Percentiles rank a stretch among this genome's conserved stretches.
Conservation (phyloP, 306 rosid species). For the Vachellia pachyceras region DNA sequence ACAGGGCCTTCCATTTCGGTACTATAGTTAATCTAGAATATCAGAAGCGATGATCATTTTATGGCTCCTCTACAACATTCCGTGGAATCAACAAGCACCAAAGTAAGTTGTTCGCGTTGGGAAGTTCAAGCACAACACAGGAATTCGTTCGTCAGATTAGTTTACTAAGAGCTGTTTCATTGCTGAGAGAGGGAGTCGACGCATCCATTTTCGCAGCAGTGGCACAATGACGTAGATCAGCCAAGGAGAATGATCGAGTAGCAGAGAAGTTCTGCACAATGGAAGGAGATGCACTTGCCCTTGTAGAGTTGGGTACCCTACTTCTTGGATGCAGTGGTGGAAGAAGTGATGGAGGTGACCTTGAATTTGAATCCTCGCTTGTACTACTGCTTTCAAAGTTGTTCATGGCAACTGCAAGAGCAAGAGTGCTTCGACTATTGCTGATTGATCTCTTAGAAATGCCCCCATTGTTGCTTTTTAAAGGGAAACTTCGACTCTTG, state of each 20-base stretch:
- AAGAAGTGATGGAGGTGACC: constrained; percentile 48
- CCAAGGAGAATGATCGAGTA: constrained; percentile 63
- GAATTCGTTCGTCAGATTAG: constrained; percentile 10
- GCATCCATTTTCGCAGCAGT: constrained; percentile 46
- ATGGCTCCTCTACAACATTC: constrained; percentile 13
- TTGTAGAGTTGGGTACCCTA: constrained; percentile 10
- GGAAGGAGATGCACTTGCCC: constrained; percentile 40
- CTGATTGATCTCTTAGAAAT: constrained; percentile 78
- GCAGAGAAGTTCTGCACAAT: constrained; percentile 35
- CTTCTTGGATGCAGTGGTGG: constrained; percentile 62
- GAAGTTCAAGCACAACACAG: constrained; percentile 4
- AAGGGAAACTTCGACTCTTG: constrained; percentile 58
- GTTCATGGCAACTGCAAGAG: constrained; percentile 77
- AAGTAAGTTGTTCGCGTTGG: constrained; percentile 30
- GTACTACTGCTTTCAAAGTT: constrained; percentile 64
- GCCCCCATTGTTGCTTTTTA: constrained; percentile 63
- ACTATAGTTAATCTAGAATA: constrained; percentile 31
- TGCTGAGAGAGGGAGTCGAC: constrained; percentile 34
- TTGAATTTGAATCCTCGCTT: constrained; percentile 63
- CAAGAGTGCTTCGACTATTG: constrained; percentile 71
- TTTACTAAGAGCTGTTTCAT: constrained; percentile 28
- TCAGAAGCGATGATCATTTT: constrained; percentile 5
- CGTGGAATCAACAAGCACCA: constrained; percentile 35
- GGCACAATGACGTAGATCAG: constrained; percentile 67
- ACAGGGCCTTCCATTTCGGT: background rate